These are phyloP conservation scores for Xylaria acuta DNA, from an alignment of 495 filamentous ascomycete species.

Conservation along the genomic window DNA sequence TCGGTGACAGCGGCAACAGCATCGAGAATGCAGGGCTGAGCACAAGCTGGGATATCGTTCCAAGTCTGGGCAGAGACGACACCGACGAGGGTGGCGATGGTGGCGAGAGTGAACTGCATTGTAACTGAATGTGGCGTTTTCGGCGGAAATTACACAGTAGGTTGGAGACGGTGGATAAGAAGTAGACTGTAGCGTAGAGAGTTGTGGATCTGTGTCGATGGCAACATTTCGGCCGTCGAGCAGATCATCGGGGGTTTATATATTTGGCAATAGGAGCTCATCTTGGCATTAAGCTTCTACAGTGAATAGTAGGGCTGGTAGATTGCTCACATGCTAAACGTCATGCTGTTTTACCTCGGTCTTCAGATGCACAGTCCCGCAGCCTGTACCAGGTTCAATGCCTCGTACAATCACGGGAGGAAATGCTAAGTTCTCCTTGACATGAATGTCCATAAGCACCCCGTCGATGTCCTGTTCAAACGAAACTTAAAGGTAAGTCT, in stretches of 20 bases:
- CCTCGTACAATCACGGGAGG: neutral
- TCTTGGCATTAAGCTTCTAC: neutral
- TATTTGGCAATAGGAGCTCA: neutral
- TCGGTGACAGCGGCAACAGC: neutral
- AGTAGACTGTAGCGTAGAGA: neutral
- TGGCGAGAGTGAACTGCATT: conserved; percentile 16
- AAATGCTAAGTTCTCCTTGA: neutral
- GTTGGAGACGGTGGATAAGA: neutral
- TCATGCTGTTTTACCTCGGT: neutral
- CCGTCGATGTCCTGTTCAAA: neutral
- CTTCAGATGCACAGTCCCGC: neutral
- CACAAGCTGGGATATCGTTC: conserved; percentile 21
- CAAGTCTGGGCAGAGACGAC: conserved; percentile 17
- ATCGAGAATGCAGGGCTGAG: conserved; percentile 12
- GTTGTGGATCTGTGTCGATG: conserved; percentile 10
- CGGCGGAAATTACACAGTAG: neutral
- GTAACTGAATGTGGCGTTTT: neutral
- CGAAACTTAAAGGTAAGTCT: neutral
- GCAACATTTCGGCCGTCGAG: neutral
- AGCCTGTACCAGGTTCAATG: neutral
- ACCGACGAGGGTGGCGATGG: conserved; percentile 8
- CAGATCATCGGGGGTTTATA: conserved; percentile 15
- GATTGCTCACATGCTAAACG: neutral
- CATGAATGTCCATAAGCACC: neutral
- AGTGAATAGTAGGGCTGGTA: neutral